Evolutionary conservation across 192 early-diverging fungal species (phyloP), one percentile per base, ranked within the genome.

Genomic region (Phycomyces blakesleeanus): DNA sequence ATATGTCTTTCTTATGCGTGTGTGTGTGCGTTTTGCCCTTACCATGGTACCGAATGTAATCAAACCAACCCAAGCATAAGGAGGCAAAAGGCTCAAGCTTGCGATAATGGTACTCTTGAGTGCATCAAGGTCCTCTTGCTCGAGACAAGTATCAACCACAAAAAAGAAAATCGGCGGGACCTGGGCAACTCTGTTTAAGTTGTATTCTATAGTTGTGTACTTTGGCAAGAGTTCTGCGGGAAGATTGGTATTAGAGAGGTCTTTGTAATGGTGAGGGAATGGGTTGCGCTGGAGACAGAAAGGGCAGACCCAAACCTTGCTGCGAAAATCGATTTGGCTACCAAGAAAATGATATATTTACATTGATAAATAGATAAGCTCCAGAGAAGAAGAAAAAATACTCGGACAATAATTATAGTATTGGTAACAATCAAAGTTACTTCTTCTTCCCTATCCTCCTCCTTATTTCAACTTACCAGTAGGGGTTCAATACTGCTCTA

Each of bases 41-140:
- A 94, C 95, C 94, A 98, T 99, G 2, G 95, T 97, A 16, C 97
- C 97, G 76, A 84, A 99, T 29, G 97, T 98, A 53, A 99, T 92
- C 64, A 99, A 78, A 39, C 97, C 97, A 41, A 99, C 93, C 63
- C 94, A 85, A n/a, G 95, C 91, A 57, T 93, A 83, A 14, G 82
- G 87, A 20, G 97, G 97, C 38, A 99, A 65, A 67, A 99, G 79
- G 73, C 89, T 95, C 63, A 99, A 75, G 56, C 89, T 88, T 58
- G 94, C 87, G 22, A 98, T 88, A 16, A 99, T 66, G 3, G 94
- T 85, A 69, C 97, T 95, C 78, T 96, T 96, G 34, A 99, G 78
- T 0, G 93, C 93, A 78, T 95, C 92, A 54, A 99, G 82, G 76
- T 99, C 96, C 2, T 92, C 91, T 26, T 96, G 92, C 34, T 94